Base-by-base conservation (phyloP, 2,329 filamentous ascomycete genomes). In the Chaetomiaceae sp. region DNA sequence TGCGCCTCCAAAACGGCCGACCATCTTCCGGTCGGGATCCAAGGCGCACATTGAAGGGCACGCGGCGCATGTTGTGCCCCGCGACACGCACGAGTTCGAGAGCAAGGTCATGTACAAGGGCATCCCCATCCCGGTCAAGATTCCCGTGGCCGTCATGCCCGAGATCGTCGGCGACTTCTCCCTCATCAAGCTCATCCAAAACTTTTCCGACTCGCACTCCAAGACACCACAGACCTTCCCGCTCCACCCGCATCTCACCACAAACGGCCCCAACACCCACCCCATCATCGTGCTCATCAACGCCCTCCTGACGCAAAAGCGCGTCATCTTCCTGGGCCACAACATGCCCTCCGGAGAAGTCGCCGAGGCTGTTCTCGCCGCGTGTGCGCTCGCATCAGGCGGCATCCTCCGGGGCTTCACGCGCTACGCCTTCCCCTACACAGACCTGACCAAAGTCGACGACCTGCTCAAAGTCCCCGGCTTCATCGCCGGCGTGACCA, bases 91-190 rank as follows among this genome's bases (percentile, higher is more conserved):
- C 70, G 94, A 99, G 70, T 97, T 96, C 66, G 94, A 97, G 74
- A 95, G 89, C 61, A 90, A 86, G 65, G 90, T 99, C 64, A 83
- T 92, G 66, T 99, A 99, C 75, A 95, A 96, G 72, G 90, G 91
- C 59, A 94, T 97, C 52, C 92, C 92, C 0, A 92, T 99, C 25
- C 94, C 94, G 1, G 90, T 99, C 73, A 97, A 97, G 72, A 87
- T 99, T 7, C 94, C 94, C 0, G 91, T 92, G 3, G 91, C 94
- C 11, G 82, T 95, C 54, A 92, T 91, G 75, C 89, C 91, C 2
- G 94, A 99, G 75, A 96, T 89, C 0, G 94, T 99, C 15, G 94
- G 94, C 57, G 94, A 99, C 72, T 99, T 99, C 67, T 97, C 91
- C 34, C 79, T 99, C 53, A 88, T 99, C 72, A 97, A 97, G 70